phyloP scores from a whole-genome alignment of 192 early-diverging fungal genomes.

The Dissophora ornata region DNA sequence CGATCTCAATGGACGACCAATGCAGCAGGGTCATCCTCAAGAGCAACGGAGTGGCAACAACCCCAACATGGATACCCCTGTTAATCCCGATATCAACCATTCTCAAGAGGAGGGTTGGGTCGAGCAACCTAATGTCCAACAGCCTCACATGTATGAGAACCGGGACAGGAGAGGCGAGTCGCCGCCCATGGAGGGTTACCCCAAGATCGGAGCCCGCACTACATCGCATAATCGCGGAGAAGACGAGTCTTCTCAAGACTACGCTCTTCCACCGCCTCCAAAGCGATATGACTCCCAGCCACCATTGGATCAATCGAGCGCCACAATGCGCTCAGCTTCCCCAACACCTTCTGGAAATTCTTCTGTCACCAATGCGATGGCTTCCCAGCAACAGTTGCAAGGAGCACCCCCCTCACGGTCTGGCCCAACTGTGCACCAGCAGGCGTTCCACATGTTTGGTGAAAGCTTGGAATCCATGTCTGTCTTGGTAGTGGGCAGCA shows the following conservation, averaged over 20 bases:
- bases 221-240: slow-evolving; percentile 42
- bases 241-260: slow-evolving; percentile 19
- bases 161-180: slow-evolving; percentile 35
- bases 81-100: slow-evolving; percentile 5
- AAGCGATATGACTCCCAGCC: slow-evolving; percentile 48
- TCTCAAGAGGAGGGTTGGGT: slow-evolving; percentile 12
- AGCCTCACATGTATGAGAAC: background rate
- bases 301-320: slow-evolving; percentile 4
- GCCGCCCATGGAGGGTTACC: slow-evolving; percentile 30
- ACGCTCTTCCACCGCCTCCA: slow-evolving; percentile 10
- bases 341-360: slow-evolving; percentile 52
- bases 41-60: slow-evolving; percentile 18
- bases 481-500: slow-evolving; percentile 61
- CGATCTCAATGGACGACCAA: background rate
- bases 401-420: too few species aligned
- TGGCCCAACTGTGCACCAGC: slow-evolving; percentile 25
- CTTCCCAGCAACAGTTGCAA: background rate
- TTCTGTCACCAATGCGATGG: slow-evolving; percentile 23
- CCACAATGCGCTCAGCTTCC: slow-evolving; percentile 14
- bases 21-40: background rate
- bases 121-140: slow-evolving; percentile 5
- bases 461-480: slow-evolving; percentile 37
- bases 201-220: slow-evolving; percentile 37
- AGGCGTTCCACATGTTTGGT: slow-evolving; percentile 40
- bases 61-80: slow-evolving; percentile 5